Conservation (phyloP, 2,329 filamentous ascomycete species). For the Ambrosiella beaveri region DNA sequence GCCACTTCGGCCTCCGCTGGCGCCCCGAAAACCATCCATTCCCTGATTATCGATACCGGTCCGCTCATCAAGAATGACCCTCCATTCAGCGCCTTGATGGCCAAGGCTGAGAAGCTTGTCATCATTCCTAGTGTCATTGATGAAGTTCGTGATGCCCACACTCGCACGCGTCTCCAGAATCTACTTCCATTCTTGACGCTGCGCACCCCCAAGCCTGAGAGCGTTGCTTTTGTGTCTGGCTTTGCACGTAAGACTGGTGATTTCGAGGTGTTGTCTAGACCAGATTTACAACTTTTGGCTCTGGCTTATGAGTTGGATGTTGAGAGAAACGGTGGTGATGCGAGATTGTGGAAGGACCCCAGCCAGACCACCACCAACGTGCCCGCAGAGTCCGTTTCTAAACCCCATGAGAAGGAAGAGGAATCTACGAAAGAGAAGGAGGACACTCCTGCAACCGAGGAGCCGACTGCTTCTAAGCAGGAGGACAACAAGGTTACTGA, state of each 20-base stretch:
- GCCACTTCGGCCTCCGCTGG: constrained; percentile 12
- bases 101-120: constrained; percentile 57
- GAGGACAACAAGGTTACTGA: not conserved
- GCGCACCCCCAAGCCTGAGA: constrained; percentile 55
- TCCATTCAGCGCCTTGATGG: constrained; percentile 62
- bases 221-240: constrained; percentile 60
- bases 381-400: constrained; percentile 10
- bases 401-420: constrained; percentile 14
- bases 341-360: constrained; percentile 11
- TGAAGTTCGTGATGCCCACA: constrained; percentile 76
- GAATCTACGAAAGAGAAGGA: not conserved
- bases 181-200: constrained; percentile 75
- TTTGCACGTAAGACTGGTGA: constrained; percentile 87
- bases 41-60: constrained; percentile 75
- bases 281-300: constrained; percentile 79
- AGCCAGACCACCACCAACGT: constrained; percentile 9
- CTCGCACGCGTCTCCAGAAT: constrained; percentile 65
- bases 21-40: constrained; percentile 51
- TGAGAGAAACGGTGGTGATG: constrained; percentile 52
- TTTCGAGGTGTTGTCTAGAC: constrained; percentile 66
- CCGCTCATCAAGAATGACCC: constrained; percentile 90
- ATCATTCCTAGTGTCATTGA: constrained; percentile 73
- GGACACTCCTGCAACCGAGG: not conserved
- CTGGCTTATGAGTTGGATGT: constrained; percentile 89
- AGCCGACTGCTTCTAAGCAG: not conserved